Conservation (phyloP, 805 yeast species). For the Nakazawaea wyomingensis region DNA sequence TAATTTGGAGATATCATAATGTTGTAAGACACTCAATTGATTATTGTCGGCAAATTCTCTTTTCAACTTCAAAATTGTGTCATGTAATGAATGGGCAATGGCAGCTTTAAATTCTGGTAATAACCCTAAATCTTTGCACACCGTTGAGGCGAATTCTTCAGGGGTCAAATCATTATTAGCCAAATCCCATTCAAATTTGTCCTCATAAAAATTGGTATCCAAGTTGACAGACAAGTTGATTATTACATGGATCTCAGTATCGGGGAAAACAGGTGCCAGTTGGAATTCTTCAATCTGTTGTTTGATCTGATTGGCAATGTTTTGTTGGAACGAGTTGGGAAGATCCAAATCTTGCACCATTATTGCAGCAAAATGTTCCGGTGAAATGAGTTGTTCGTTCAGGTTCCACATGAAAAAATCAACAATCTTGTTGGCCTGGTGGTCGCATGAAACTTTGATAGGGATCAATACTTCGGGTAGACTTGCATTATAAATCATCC, state of each 20-base stretch:
- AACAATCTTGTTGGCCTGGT: conserved; percentile 46
- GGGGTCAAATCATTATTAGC: conserved; percentile 55
- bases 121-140: conserved; percentile 81
- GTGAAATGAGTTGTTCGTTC: conserved; percentile 59
- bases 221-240: conserved; percentile 77
- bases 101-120: conserved; percentile 85
- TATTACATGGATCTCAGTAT: conserved; percentile 65
- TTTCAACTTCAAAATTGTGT: conserved; percentile 67
- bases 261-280: conserved; percentile 65
- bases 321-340: conserved; percentile 56
- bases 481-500: conserved; percentile 29
- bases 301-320: conserved; percentile 63
- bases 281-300: conserved; percentile 78
- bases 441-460: conserved; percentile 55
- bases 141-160: conserved; percentile 74
- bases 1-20: conserved; percentile 29
- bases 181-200: conserved; percentile 93
- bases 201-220: conserved; percentile 81
- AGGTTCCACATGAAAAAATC: conserved; percentile 76
- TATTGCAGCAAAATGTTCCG: conserved; percentile 68
- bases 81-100: conserved; percentile 82
- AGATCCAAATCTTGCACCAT: conserved; percentile 82
- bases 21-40: conserved; percentile 28
- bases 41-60: conserved; percentile 69
- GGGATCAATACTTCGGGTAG: conserved; percentile 53